Percentiles rank a stretch among this genome's conserved stretches.
These are phyloP conservation scores for Phytopythium cucurbitacearum DNA, from an alignment of 352 stramenopile species.

Conservation along the genomic window DNA sequence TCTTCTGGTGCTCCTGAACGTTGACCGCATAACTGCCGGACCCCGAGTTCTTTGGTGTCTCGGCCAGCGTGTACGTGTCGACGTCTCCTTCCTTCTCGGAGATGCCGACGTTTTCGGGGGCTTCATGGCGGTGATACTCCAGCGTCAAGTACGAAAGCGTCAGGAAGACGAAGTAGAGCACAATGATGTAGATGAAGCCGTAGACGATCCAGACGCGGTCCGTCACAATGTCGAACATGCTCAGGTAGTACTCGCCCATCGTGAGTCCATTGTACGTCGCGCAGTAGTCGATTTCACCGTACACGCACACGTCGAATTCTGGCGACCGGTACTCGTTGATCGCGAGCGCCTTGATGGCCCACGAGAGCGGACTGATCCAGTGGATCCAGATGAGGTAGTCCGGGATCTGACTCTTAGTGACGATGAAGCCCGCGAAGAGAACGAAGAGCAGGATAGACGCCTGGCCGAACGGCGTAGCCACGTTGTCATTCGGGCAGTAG, in stretches of 20 bases:
- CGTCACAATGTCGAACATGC: constrained; percentile 21
- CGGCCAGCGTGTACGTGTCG: no score
- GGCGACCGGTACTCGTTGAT: constrained; percentile 28
- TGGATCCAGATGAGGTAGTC: constrained; percentile 45
- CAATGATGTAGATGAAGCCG: constrained; percentile 31
- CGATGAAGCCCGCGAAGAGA: constrained; percentile 49
- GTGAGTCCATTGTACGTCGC: constrained; percentile 13
- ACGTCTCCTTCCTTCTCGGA: no score
- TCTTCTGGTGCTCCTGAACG: no score
- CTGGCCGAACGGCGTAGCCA: constrained; percentile 30
- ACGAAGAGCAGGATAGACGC: constrained; percentile 34
- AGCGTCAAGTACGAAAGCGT: constrained; percentile 70
- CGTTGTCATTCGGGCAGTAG: constrained; percentile 14
- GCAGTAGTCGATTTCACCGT: constrained; percentile 35
- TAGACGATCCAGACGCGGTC: constrained; percentile 26
- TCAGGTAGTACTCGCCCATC: constrained; percentile 41
- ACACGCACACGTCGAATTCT: constrained; percentile 26
- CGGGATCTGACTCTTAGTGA: constrained; percentile 39
- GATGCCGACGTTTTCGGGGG: no score
- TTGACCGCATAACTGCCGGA: no score
- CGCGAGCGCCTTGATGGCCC: constrained; percentile 25
- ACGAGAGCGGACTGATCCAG: constrained; percentile 49
- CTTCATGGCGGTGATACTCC: no score
- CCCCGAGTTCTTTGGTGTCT: no score
- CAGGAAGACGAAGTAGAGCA: constrained; percentile 34